Evolutionary conservation across 352 stramenopile genomes (phyloP).

Genomic region (Blastocystis hominis): DNA sequence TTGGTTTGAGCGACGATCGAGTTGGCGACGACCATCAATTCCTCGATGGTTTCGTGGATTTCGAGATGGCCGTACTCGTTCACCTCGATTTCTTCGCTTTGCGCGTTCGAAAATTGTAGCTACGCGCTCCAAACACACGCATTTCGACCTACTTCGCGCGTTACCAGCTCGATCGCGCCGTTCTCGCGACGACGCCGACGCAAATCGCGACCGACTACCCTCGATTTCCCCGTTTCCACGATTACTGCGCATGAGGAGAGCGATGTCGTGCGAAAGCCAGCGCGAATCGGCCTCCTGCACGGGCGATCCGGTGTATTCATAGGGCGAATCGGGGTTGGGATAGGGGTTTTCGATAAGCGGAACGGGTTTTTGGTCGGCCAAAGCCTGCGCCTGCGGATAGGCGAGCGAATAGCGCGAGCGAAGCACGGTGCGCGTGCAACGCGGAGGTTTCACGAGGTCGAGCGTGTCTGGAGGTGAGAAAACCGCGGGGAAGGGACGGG

Average conservation of each 20-base stretch:
- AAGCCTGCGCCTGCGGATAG: neutral
- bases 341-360: neutral
- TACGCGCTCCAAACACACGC: neutral
- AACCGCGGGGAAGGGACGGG: neutral
- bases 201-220: slow-evolving; percentile 21
- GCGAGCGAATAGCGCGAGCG: slow-evolving; percentile 35
- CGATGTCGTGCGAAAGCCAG: slow-evolving; percentile 35
- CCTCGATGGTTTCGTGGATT: slow-evolving; percentile 56
- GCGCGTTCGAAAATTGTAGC: neutral
- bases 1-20: slow-evolving; percentile 41
- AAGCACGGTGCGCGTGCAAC: neutral
- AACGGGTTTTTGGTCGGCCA: neutral
- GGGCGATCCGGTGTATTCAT: slow-evolving; percentile 13
- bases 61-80: slow-evolving; percentile 39
- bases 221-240: neutral
- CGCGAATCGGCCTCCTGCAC: neutral
- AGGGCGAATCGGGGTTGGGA: neutral
- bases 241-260: slow-evolving; percentile 18
- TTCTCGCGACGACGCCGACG: neutral
- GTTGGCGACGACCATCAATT: slow-evolving; percentile 59
- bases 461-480: neutral
- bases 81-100: slow-evolving; percentile 32
- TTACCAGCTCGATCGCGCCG: slow-evolving; percentile 19
- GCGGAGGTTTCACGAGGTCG: slow-evolving; percentile 11
- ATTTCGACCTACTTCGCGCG: neutral